Base-by-base conservation (phyloP, 371 early-diverging fungal genomes). In the Rhizopus arrhizus region DNA sequence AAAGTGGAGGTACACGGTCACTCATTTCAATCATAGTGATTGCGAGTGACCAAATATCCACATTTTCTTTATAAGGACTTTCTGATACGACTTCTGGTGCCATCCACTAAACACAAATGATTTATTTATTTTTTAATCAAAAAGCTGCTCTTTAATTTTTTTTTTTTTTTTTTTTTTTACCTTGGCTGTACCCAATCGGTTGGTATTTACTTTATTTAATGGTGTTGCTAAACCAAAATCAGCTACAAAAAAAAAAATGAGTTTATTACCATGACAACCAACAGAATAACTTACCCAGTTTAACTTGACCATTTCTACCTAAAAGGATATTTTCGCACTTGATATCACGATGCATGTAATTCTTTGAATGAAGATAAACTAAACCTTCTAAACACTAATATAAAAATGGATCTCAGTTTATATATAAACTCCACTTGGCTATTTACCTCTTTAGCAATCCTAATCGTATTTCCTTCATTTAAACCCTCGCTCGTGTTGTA, bases 1-100 rank as follows among this genome's bases (percentile, higher is more conserved):
- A 81, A 15, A 81, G 65, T 5, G 81, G 81, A n/a, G 81, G 81
- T 3, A 78, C 78, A 58, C 78, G 76, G 54, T 81, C 81, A 75
- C 78, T 81, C 78, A 81, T 81, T 57, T 81, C 81, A 60, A 81
- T 78, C 48, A 77, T 71, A 1, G 81, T 78, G 49, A 81, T 78
- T 11, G 70, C 81, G 42, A 78, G 64, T 10, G 78, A 78, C 81
- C 81, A 81, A 32, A 78, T 51, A 70, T 81, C 81, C 5, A 78
- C 78, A 46, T 75, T 76, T 57, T 75, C 78, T 42, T 62, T 72
- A 50, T 81, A 81, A n/a, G 66, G 59, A 22, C 60, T 59, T 55
- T 74, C 77, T 10, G 67, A 59, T 9, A 81, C 70, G 0, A 81
- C 78, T 61, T 81, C 81, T 22, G 81, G 81, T 13, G 81, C 78